These are phyloP conservation scores for Rhodotorula sp. DNA, from an alignment of 1,284 basidiomycete genomes.

Conservation along the genomic window DNA sequence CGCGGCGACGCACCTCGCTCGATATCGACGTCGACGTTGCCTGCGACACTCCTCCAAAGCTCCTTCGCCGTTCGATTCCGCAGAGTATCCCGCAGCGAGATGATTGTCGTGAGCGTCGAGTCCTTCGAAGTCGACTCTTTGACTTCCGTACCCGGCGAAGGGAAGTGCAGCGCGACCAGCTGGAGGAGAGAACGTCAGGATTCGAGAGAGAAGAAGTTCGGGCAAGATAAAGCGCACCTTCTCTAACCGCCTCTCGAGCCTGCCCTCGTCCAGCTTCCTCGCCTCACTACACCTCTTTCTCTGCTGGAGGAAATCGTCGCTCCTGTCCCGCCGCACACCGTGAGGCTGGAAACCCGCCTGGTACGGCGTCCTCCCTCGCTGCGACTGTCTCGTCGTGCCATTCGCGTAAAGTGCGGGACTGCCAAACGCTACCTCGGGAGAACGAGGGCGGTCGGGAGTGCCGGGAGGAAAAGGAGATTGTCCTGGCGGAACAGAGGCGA, in stretches of 20 bases:
- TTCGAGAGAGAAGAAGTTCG: too few species aligned
- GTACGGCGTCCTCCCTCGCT: conserved; percentile 27
- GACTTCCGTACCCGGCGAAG: neutral
- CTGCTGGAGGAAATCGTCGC: conserved; percentile 24
- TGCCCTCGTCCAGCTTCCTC: conserved; percentile 33
- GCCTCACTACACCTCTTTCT: conserved; percentile 19
- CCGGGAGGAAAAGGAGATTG: conserved; percentile 17
- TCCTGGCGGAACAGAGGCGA: conserved; percentile 16
- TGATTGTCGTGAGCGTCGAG: conserved; percentile 5
- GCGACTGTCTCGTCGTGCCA: too few species aligned
- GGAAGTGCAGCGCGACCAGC: conserved; percentile 39
- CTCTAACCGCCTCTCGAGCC: conserved; percentile 36
- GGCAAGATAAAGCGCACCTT: conserved; percentile 23
- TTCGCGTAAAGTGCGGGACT: neutral
- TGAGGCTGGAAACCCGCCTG: conserved; percentile 31
- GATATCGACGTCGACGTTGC: conserved; percentile 20
- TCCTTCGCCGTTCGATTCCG: conserved; percentile 17
- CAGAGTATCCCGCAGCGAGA: conserved; percentile 11
- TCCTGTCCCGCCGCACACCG: conserved; percentile 35
- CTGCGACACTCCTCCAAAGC: conserved; percentile 20
- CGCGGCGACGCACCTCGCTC: conserved; percentile 16
- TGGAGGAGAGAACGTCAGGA: neutral
- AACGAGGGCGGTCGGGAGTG: neutral
- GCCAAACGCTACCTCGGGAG: neutral
- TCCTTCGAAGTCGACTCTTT: too few species aligned